Evolutionary conservation across 1,139 yeast species (phyloP).

Genomic region (Arxiozyma slooffiae): DNA sequence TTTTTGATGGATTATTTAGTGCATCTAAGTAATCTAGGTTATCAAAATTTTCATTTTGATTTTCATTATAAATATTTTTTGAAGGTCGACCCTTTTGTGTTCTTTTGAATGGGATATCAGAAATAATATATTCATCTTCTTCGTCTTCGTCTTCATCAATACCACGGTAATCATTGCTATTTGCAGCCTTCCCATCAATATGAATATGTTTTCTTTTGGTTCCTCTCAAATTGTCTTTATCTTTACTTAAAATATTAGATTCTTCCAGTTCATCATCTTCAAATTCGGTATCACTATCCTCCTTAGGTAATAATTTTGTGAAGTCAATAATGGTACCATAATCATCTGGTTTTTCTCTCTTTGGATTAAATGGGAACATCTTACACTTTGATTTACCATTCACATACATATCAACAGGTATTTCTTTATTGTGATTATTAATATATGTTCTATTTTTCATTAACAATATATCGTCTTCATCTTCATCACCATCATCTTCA

Average conservation of each 20-base stretch:
- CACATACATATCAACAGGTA: conserved; percentile 51
- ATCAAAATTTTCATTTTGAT: conserved; percentile 27
- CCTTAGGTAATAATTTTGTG: conserved; percentile 36
- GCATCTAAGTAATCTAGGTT: conserved; percentile 49
- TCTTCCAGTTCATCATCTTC: conserved; percentile 21
- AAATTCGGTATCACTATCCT: conserved; percentile 37
- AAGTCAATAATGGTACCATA: conserved; percentile 75
- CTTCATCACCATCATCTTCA: conserved; percentile 31
- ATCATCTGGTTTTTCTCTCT: conserved; percentile 61
- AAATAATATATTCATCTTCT: conserved; percentile 24
- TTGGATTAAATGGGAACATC: conserved; percentile 65
- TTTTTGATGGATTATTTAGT: conserved; percentile 45
- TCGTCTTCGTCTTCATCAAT: conserved; percentile 14
- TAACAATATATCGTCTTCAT: conserved; percentile 30
- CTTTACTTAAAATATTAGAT: background rate
- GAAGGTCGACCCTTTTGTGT: conserved; percentile 7
- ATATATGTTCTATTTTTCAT: conserved; percentile 7
- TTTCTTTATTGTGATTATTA: conserved; percentile 14
- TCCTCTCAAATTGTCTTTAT: conserved; percentile 25
- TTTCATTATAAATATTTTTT: conserved; percentile 17
- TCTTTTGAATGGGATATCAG: conserved; percentile 13
- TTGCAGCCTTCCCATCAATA: conserved; percentile 9
- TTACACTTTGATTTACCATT: conserved; percentile 52
- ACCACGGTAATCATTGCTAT: background rate
- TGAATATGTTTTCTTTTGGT: conserved; percentile 3